Base-by-base conservation (phyloP, 805 yeast genomes). In the fission yeast (Schizosaccharomyces pombe) region DNA sequence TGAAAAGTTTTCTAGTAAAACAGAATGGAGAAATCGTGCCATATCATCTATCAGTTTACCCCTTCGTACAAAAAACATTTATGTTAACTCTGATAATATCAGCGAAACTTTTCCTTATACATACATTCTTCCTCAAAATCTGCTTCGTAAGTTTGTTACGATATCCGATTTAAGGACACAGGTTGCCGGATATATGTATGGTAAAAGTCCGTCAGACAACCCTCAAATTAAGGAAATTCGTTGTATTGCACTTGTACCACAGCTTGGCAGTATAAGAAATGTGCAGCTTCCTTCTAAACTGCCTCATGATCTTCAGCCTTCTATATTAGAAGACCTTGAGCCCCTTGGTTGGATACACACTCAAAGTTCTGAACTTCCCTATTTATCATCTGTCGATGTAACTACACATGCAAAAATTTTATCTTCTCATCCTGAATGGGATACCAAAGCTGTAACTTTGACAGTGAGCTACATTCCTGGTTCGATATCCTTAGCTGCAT, bases 281-380 rank as follows among this genome's bases (percentile, higher is more conserved):
- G 78, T 86, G 12, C 78, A 82, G 59, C 71, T 85, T 55, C 78
- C 89, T 3, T 60, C 62, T 0, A 57, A 61, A 29, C 59, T 73
- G 2, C 77, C 80, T 1, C 62, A 63, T 0, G 65, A 67, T 4
- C 60, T 67, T 6, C 30, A 26, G 8, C 30, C 26, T 22, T 30
- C 49, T 22, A 68, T 68, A 51, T 60, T 75, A 9, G 70, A 72
- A n/a, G 82, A 76, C 1, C 64, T 85, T 34, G 87, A 85, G 61
- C 75, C 91, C 4, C 65, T 91, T 16, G 98, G 98, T 0, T 84
- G 95, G 94, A 75, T 91, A n/a, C 96, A 89, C 63, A 84, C 96
- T 0, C 85, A 81, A 64, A 72, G 81, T 1, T 76, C 75, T 19
- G 94, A 83, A 39, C 59, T 73, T 4, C 74, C 75, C 52, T 70